Evolutionary conservation across 176 grass and related monocot genomes (phyloP).

Genomic region (Elaeis guineensis): DNA sequence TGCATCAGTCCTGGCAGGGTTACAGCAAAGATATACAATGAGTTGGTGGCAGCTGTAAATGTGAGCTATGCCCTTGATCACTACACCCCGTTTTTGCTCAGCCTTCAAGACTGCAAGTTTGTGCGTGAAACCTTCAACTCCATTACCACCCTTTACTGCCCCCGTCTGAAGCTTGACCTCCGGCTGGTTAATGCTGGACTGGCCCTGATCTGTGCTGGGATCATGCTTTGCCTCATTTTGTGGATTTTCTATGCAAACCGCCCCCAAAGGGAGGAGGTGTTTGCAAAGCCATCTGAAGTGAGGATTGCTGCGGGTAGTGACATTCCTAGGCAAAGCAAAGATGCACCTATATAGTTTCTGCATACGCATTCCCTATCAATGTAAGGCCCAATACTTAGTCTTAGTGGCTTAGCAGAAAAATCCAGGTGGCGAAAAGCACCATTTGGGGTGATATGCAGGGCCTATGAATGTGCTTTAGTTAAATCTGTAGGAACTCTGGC

Average conservation of each 20-base stretch:
- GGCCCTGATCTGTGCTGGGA: not conserved
- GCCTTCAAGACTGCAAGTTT: conserved; percentile 13
- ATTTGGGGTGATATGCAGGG: too few relatives aligned
- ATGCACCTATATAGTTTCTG: too few relatives aligned
- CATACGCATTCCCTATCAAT: too few relatives aligned
- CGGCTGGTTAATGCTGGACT: conserved; percentile 1
- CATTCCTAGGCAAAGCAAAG: not conserved
- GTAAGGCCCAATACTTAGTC: too few relatives aligned
- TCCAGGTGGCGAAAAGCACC: too few relatives aligned
- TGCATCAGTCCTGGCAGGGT: conserved; percentile 27
- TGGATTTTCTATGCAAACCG: conserved; percentile 17
- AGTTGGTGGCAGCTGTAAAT: conserved; percentile 33
- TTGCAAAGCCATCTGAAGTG: not conserved
- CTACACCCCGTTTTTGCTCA: conserved; percentile 34
- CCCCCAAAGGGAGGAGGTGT: conserved; percentile 20
- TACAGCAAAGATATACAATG: conserved; percentile 29
- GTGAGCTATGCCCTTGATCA: conserved; percentile 34
- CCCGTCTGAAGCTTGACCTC: conserved; percentile 8
- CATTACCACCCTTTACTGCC: conserved; percentile 5
- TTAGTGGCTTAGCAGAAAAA: too few relatives aligned
- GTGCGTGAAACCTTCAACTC: conserved; percentile 4
- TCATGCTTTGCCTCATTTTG: conserved; percentile 9
- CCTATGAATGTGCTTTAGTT: too few relatives aligned
- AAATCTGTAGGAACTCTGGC: too few relatives aligned
- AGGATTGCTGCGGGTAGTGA: not conserved